Base-by-base conservation (phyloP, 2,329 filamentous ascomycete genomes). In the Tolypocladium ovalisporum region DNA sequence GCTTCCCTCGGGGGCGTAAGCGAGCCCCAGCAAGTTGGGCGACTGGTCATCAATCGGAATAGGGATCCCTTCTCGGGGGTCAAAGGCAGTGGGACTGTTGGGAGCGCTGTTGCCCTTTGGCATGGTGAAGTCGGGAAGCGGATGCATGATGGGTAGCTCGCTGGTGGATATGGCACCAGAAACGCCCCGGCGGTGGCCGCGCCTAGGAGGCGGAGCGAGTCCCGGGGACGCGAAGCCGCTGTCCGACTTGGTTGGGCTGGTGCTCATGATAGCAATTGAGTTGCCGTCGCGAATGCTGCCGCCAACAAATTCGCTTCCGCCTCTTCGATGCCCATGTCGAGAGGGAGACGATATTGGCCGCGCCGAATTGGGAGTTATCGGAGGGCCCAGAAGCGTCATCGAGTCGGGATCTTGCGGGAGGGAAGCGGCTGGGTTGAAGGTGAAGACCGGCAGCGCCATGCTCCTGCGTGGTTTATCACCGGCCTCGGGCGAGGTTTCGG, bases 281-380 rank as follows among this genome's bases (percentile, higher is more conserved):
- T 80, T 82, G 15, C 82, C 74, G 71, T 78, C 71, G 64, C 83
- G 76, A 62, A 80, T 73, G 64, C 87, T 87, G 9, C 88, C 89
- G 40, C 90, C 90, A 52, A 95, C 88, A 66, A 95, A 91, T 69
- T 96, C 91, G 68, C 91, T 96, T 34, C 85, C 88, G 56, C 88
- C 88, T 65, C 92, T 83, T 65, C 86, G 81, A 70, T 96, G 92
- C 35, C 87, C 85, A 67, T 91, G 88, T 59, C 83, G 78, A 24
- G 80, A 76, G 22, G 85, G 79, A 8, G 82, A 79, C n/a, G 84
- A 80, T 22, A 75, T 70, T 1, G 75, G 68, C 40, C 74, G 72
- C 2, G 76, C 73, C 4, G 81, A 80, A 19, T 74, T 71, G 15
- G 82, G 80, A n/a, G 81, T 80, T 19, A 79, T 71, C 0, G 82